Conservation (phyloP, 23 red algal genomes). For the Gracilariopsis chorda region DNA sequence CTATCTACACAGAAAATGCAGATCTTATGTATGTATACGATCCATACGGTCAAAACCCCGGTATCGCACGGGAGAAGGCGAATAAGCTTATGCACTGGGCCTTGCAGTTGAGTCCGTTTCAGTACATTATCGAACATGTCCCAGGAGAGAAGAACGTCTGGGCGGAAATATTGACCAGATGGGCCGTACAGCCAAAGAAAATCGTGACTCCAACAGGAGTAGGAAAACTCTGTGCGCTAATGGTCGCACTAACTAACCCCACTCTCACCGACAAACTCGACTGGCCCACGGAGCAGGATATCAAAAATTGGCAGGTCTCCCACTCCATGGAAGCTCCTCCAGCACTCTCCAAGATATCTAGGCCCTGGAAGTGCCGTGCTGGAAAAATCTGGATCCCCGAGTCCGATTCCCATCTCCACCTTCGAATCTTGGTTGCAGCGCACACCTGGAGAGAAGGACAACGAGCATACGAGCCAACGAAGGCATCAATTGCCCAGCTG, state of each 20-base stretch:
- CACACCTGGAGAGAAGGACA: background rate
- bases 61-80: background rate
- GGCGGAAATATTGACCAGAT: background rate
- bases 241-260: background rate
- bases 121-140: background rate
- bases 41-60: too few species aligned
- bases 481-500: background rate
- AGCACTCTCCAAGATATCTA: background rate
- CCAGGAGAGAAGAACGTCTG: background rate
- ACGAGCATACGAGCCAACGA: background rate
- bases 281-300: background rate
- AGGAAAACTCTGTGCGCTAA: background rate
- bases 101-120: background rate
- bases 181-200: background rate
- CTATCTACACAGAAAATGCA: background rate
- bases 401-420: background rate
- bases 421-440: background rate
- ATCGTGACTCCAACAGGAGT: background rate
- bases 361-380: background rate
- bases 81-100: conserved; percentile 22
- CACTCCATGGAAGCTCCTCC: background rate
- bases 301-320: background rate
- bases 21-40: background rate
- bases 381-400: background rate
- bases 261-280: background rate